Conservation (phyloP, 2,329 filamentous ascomycete species). For the Massarina eburnea region DNA sequence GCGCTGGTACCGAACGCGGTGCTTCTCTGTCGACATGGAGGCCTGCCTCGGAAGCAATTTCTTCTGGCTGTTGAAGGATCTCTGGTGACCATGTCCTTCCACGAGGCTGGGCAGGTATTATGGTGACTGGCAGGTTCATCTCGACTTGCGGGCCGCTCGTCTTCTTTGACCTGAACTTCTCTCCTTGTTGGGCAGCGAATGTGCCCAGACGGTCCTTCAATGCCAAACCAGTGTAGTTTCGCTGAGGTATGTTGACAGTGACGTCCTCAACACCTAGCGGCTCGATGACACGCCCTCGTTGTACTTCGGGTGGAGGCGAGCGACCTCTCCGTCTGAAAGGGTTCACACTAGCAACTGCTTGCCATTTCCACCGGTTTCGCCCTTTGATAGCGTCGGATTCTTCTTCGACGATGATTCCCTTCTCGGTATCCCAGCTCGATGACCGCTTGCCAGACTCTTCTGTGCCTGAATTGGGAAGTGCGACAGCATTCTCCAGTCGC, state of each 20-base stretch:
- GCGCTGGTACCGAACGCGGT: conserved; percentile 11
- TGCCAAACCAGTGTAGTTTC: conserved; percentile 48
- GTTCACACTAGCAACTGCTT: conserved; percentile 52
- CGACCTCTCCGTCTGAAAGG: conserved; percentile 61
- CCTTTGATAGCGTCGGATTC: conserved; percentile 10
- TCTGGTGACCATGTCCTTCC: conserved; percentile 58
- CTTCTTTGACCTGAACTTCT: conserved; percentile 46
- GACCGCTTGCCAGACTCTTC: background rate
- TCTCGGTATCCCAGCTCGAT: conserved; percentile 30
- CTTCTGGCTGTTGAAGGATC: conserved; percentile 26
- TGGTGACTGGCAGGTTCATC: conserved; percentile 56
- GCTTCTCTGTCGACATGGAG: conserved; percentile 19
- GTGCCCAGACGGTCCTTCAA: conserved; percentile 50
- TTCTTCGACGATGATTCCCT: conserved; percentile 23
- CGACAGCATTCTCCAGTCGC: conserved; percentile 9
- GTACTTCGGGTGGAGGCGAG: conserved; percentile 62
- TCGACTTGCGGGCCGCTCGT: conserved; percentile 37
- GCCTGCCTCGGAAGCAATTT: conserved; percentile 14
- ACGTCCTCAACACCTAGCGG: conserved; percentile 41
- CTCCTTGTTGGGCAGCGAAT: conserved; percentile 53
- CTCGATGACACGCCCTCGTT: conserved; percentile 56
- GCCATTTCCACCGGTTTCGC: conserved; percentile 48
- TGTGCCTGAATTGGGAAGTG: conserved; percentile 10
- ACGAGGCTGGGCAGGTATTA: conserved; percentile 61
- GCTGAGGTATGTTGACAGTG: conserved; percentile 39